Percentiles rank a stretch among this genome's conserved stretches.
These are phyloP conservation scores for Eimeria tenella DNA, from an alignment of 169 alveolate species.

Conservation along the genomic window DNA sequence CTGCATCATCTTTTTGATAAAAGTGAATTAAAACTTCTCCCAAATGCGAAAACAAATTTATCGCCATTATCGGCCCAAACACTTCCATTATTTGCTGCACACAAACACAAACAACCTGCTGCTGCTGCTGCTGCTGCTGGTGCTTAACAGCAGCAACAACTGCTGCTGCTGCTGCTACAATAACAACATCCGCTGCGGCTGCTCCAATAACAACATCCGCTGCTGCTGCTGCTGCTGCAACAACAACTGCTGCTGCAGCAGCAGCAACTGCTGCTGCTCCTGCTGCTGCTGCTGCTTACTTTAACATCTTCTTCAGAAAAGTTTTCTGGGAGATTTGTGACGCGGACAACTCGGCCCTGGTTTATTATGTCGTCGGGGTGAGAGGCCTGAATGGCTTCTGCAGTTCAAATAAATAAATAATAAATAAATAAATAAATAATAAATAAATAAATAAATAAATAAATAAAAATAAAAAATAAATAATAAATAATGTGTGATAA, in stretches of 20 bases:
- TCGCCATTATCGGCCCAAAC: conserved; percentile 29
- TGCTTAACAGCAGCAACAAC: neutral
- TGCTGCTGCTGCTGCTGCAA: no score
- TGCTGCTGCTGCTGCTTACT: conserved; percentile 5
- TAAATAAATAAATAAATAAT: no score
- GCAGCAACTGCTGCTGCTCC: neutral
- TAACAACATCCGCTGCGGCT: no score
- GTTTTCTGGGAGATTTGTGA: conserved; percentile 22
- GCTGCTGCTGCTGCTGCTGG: neutral
- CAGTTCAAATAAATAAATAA: neutral
- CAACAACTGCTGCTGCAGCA: no score
- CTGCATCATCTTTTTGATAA: conserved; percentile 37
- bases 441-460: no score
- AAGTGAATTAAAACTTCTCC: conserved; percentile 43
- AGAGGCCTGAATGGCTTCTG: neutral
- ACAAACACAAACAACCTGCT: neutral
- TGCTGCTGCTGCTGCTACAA: no score
- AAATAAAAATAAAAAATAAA: no score
- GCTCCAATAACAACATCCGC: no score
- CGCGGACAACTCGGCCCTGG: conserved; percentile 35
- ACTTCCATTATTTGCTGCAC: conserved; percentile 50
- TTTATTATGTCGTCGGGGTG: neutral
- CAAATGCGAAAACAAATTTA: neutral
- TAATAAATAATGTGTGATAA: no score
- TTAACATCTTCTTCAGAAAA: conserved; percentile 35